Evolutionary conservation across 306 rosid species (phyloP), one percentile per base, ranked within the genome.

Genomic region (Quercus cerris): DNA sequence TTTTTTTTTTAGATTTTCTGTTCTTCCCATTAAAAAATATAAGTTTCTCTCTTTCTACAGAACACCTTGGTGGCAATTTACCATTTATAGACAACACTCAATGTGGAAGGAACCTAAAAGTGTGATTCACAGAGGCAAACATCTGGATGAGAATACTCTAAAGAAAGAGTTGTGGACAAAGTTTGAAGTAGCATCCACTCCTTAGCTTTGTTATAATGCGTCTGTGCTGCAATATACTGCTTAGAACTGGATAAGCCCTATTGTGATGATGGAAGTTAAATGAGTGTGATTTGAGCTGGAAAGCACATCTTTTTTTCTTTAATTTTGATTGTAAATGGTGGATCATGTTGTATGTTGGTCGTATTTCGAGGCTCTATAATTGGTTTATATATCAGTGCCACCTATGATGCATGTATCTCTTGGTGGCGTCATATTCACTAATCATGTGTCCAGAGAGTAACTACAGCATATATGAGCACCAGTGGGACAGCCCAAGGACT

Each of bases 121-220:
- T 41, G 38, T 86, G 1, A 71, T 87, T 54, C 85, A 27, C 81
- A 82, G 80, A 19, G 92, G 94, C 64, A 91, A 89, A 79, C 84
- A 66, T 56, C 88, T 96, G 8, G 98, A 96, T 75, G 99, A 95
- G 87, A 91, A 89, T 79, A 95, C 99, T 35, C 74, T 95, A 72
- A 95, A 95, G 86, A 93, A 87, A 81, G 99, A 95, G 83, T 62
- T 95, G 56, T 95, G 99, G 99, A 69, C 91, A 0, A 91, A 77
- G 77, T 95, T 95, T 84, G 99, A 95, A 78, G 94, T 87, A 74
- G 98, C 93, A 52, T 84, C 97, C 28, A 27, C 69, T 54, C 73
- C 69, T 73, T 88, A 64, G 41, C 61, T 80, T 83, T 81, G 67
- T 33, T 57, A 75, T 56, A 78, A 87, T 41, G 68, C 52, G 30